Conservation (phyloP, 1,284 basidiomycete species). For the Ceratobasidium sp. region DNA sequence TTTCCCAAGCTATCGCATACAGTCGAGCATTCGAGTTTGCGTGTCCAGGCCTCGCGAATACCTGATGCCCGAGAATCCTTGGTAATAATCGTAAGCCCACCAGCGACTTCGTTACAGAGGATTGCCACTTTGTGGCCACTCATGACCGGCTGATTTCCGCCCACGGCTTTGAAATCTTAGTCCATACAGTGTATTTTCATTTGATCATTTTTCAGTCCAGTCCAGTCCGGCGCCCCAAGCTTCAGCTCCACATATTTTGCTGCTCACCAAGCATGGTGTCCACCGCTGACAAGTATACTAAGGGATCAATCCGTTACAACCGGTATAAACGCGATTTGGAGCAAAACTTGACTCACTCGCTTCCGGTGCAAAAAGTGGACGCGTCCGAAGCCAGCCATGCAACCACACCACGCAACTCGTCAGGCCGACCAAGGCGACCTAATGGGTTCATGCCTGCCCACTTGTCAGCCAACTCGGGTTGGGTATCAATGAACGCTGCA, state of each 20-base stretch:
- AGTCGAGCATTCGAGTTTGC: no score
- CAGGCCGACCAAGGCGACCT: conserved; percentile 73
- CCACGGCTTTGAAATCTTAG: no score
- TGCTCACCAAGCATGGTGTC: conserved; percentile 73
- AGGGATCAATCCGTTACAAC: background rate
- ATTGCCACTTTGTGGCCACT: no score
- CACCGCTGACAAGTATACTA: conserved; percentile 74
- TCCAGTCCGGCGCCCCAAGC: background rate
- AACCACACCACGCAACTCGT: conserved; percentile 79
- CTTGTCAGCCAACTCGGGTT: conserved; percentile 70
- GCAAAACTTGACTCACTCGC: conserved; percentile 62
- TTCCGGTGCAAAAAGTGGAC: conserved; percentile 75
- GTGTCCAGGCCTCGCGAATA: no score
- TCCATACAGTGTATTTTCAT: no score
- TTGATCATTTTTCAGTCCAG: background rate
- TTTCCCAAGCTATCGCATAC: no score
- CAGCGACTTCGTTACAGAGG: no score
- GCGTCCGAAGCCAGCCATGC: conserved; percentile 82
- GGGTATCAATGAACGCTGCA: conserved; percentile 71
- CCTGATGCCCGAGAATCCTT: no score
- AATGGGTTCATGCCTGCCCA: conserved; percentile 80
- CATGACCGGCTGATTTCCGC: no score
- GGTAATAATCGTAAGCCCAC: no score
- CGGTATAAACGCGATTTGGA: background rate
- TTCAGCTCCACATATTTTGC: background rate